A percentile compares a stretch with the other conserved stretches of the same genome.
Evolutionary conservation across 2,329 filamentous ascomycete genomes (phyloP).

Genomic region (Sodiomyces alkalinus): DNA sequence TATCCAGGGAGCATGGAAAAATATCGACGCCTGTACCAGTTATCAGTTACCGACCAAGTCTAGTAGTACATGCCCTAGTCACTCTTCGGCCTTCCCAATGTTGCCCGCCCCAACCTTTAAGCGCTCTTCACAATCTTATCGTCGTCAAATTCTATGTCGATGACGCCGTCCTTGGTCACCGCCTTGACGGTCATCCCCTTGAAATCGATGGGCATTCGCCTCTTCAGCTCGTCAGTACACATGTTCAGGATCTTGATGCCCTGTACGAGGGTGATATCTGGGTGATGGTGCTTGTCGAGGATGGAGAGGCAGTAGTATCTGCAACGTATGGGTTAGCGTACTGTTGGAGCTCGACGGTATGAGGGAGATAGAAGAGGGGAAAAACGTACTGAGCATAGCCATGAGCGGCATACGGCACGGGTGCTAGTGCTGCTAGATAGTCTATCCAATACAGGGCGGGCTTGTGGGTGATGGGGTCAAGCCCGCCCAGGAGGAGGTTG

Average conservation of each 20-base stretch:
- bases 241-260: conserved; percentile 85
- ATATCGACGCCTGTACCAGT: conserved; percentile 7
- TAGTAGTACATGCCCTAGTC: conserved; percentile 8
- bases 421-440: conserved; percentile 79
- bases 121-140: conserved; percentile 53
- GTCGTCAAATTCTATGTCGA: conserved; percentile 74
- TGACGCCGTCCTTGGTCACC: conserved; percentile 84
- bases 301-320: conserved; percentile 97
- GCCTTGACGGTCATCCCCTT: conserved; percentile 94
- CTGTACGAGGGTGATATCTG: conserved; percentile 76
- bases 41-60: conserved; percentile 8
- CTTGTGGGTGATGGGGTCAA: conserved; percentile 82
- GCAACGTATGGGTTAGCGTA: conserved; percentile 10
- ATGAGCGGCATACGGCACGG: conserved; percentile 89
- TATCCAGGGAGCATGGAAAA: too few species aligned
- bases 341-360: neutral
- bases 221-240: conserved; percentile 95
- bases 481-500: conserved; percentile 86
- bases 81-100: conserved; percentile 5
- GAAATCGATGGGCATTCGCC: conserved; percentile 94
- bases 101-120: conserved; percentile 17
- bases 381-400: conserved; percentile 80
- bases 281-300: conserved; percentile 96
- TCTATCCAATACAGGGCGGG: conserved; percentile 94
- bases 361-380: conserved; percentile 10